Conservation (phyloP, 2,329 filamentous ascomycete species). For the Fusarium cicatricum region DNA sequence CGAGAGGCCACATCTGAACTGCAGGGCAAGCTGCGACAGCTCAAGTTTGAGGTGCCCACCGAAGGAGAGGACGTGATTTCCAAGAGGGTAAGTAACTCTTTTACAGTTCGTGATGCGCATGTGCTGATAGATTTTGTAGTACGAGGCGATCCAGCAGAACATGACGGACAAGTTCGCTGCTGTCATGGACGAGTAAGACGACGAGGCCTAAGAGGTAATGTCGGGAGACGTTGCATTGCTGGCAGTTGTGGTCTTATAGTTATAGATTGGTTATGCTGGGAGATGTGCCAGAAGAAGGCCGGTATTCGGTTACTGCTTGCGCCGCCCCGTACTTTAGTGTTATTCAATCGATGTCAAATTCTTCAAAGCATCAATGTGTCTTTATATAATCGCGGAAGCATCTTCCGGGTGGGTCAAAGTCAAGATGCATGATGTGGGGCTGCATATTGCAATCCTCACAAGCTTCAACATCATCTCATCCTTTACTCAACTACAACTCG, state of each 20-base stretch:
- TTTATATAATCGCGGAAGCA: neutral
- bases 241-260: conserved; percentile 35
- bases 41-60: conserved; percentile 95
- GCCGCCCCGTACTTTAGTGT: conserved; percentile 40
- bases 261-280: conserved; percentile 43
- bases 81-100: conserved; percentile 74
- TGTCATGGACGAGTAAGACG: conserved; percentile 86
- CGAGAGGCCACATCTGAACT: conserved; percentile 89
- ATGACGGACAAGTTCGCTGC: conserved; percentile 98
- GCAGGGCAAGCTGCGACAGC: conserved; percentile 82
- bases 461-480: conserved; percentile 12
- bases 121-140: conserved; percentile 65
- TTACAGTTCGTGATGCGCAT: neutral
- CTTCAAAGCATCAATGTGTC: conserved; percentile 21
- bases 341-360: conserved; percentile 42
- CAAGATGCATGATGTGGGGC: conserved; percentile 32
- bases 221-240: conserved; percentile 29
- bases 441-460: conserved; percentile 16
- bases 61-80: conserved; percentile 82
- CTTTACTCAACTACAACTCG: conserved; percentile 3
- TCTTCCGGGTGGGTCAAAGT: conserved; percentile 19
- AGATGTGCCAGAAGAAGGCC: conserved; percentile 35
- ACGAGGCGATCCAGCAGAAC: conserved; percentile 87
- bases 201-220: conserved; percentile 20
- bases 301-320: conserved; percentile 40